Base-by-base conservation (phyloP, 306 rosid species). In the Vigna trinervia region DNA sequence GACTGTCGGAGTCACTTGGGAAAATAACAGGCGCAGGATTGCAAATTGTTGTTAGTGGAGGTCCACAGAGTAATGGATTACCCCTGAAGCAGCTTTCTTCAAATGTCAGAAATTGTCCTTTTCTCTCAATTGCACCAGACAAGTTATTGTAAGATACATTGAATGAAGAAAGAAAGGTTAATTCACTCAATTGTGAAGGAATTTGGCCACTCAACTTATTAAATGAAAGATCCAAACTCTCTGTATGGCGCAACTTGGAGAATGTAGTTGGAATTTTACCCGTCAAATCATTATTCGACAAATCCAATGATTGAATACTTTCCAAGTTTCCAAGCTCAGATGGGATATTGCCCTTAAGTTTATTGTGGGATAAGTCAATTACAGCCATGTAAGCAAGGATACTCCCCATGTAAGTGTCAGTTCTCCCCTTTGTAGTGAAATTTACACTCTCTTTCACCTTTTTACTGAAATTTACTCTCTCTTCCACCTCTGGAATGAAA, bases 61-160 rank as follows among this genome's bases (percentile, higher is more conserved):
- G 68, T 62, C 83, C 74, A 72, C 83, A 72, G 8, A 72, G 83
- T 3, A 61, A 79, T 0, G 14, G 66, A 62, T 79, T 79, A 4
- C 39, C 83, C 36, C 52, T 36, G 2, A 71, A 71, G 28, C 67
- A 71, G 47, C 77, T 51, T 38, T 50, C 83, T 38, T 79, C 78
- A 62, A 79, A 71, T 5, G 78, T 79, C 3, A 11, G 1, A 26
- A 79, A 79, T 17, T 36, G 50, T 1, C 30, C 50, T 17, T 38
- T 63, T 5, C 69, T 63, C 17, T 17, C n/a, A 9, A 26, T 38
- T 63, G 6, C 8, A 17, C 69, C 69, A n/a, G 50, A 63, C 19
- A 63, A 38, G 50, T 63, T 63, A 17, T 63, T 63, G 30, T 63
- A 3, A 0, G 50, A 48, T 9, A 63, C 69, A 63, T 0, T n/a